Conservation (phyloP, 2,329 filamentous ascomycete species). For the Aspergillus ochraceoroseus region DNA sequence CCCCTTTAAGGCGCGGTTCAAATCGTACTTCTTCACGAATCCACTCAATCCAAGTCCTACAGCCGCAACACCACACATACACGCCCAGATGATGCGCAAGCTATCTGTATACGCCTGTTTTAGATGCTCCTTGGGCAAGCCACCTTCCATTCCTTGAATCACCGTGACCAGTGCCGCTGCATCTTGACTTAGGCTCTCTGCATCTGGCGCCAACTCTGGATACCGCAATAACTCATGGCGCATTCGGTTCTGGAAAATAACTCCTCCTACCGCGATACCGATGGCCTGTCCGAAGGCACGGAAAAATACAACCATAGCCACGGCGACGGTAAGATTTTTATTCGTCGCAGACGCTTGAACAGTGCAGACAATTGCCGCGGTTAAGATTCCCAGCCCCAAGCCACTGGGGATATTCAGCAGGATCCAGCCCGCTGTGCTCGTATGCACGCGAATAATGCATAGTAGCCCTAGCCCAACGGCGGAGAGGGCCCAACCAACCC, state of each 20-base stretch:
- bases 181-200: slow-evolving; percentile 4
- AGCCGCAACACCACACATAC: slow-evolving; percentile 7
- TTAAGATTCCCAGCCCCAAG: slow-evolving; percentile 26
- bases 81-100: slow-evolving; percentile 9
- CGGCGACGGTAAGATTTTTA: slow-evolving; percentile 6
- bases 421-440: slow-evolving; percentile 27
- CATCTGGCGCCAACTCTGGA: background rate
- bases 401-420: slow-evolving; percentile 29
- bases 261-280: slow-evolving; percentile 10
- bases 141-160: slow-evolving; percentile 3
- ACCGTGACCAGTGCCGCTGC: slow-evolving; percentile 11
- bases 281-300: slow-evolving; percentile 9
- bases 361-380: slow-evolving; percentile 28
- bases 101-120: slow-evolving; percentile 9
- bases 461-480: slow-evolving; percentile 28
- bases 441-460: slow-evolving; percentile 23
- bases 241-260: slow-evolving; percentile 13
- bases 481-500: slow-evolving; percentile 27
- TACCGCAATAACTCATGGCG: slow-evolving; percentile 1
- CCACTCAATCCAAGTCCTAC: slow-evolving; percentile 7
- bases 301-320: slow-evolving; percentile 13
- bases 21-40: slow-evolving; percentile 11
- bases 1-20: slow-evolving; percentile 5
- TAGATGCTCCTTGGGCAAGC: background rate
- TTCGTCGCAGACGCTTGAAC: slow-evolving; percentile 25